Percentiles rank a stretch among this genome's conserved stretches.
These are phyloP conservation scores for Erodium chrysanthum DNA, from an alignment of 441 rosid genomes.

Conservation along the genomic window DNA sequence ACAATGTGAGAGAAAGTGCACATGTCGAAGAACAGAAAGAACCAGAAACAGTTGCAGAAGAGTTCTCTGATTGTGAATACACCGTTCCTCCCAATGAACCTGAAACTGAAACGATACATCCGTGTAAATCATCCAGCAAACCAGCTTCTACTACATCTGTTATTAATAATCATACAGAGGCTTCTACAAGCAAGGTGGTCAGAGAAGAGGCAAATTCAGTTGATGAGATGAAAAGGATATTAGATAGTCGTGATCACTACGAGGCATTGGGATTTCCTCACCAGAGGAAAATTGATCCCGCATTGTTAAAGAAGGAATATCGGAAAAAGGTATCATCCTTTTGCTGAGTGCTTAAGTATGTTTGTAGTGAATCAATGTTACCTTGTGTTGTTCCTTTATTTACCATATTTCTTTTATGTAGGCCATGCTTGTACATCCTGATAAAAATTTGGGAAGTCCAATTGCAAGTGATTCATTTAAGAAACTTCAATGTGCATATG, in stretches of 20 bases:
- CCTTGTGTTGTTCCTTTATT: neutral
- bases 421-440: conserved; percentile 99
- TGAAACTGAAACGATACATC: conserved; percentile 57
- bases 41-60: conserved; percentile 48
- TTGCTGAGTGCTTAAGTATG: neutral
- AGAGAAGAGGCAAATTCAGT: conserved; percentile 48
- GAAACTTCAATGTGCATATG: conserved; percentile 94
- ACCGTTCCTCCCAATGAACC: conserved; percentile 47
- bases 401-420: conserved; percentile 25
- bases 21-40: conserved; percentile 57
- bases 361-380: neutral
- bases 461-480: conserved; percentile 94
- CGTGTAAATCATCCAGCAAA: conserved; percentile 59
- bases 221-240: conserved; percentile 88
- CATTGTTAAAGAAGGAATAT: conserved; percentile 70
- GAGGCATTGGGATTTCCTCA: conserved; percentile 77
- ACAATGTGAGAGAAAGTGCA: conserved; percentile 52
- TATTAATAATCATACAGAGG: conserved; percentile 38
- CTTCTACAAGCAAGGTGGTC: conserved; percentile 35
- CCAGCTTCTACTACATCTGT: conserved; percentile 40
- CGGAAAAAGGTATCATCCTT: conserved; percentile 54
- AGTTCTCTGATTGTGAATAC: conserved; percentile 52
- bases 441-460: conserved; percentile 93
- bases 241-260: conserved; percentile 63
- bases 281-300: conserved; percentile 51